Evolutionary conservation across 1,139 yeast genomes (phyloP).

Genomic region (Ogataea hybrid): DNA sequence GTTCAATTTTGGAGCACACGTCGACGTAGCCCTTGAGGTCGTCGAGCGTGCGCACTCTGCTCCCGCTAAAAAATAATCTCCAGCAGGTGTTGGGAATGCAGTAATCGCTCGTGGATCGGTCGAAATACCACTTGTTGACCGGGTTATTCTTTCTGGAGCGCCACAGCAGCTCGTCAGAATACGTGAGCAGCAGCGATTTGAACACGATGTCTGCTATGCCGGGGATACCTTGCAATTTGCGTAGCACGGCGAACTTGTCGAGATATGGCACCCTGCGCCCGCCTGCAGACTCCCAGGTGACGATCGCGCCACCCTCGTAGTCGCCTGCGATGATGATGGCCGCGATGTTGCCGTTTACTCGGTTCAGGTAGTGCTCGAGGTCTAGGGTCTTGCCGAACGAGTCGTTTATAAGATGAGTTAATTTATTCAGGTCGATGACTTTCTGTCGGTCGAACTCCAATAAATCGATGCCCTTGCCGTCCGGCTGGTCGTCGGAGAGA

Average conservation of each 20-base stretch:
- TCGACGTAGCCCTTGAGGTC: conserved; percentile 36
- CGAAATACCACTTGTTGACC: conserved; percentile 97
- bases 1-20: conserved; percentile 41
- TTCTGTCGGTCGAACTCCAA: conserved; percentile 45
- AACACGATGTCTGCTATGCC: conserved; percentile 93
- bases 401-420: conserved; percentile 66
- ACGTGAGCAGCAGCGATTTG: conserved; percentile 70
- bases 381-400: conserved; percentile 76
- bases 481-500: conserved; percentile 27
- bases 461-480: conserved; percentile 37
- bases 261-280: conserved; percentile 55
- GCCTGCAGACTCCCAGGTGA: conserved; percentile 51
- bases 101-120: conserved; percentile 75
- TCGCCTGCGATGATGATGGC: conserved; percentile 86
- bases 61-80: conserved; percentile 71
- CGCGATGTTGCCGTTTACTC: conserved; percentile 68
- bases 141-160: conserved; percentile 83
- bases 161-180: conserved; percentile 81
- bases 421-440: conserved; percentile 51
- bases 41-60: conserved; percentile 34
- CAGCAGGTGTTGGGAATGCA: conserved; percentile 53
- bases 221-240: conserved; percentile 81
- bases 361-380: conserved; percentile 55
- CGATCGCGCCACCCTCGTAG: conserved; percentile 92
- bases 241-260: conserved; percentile 90